phyloP scores from a whole-genome alignment of 2,329 filamentous ascomycete species.

The Colletotrichum orbiculare region DNA sequence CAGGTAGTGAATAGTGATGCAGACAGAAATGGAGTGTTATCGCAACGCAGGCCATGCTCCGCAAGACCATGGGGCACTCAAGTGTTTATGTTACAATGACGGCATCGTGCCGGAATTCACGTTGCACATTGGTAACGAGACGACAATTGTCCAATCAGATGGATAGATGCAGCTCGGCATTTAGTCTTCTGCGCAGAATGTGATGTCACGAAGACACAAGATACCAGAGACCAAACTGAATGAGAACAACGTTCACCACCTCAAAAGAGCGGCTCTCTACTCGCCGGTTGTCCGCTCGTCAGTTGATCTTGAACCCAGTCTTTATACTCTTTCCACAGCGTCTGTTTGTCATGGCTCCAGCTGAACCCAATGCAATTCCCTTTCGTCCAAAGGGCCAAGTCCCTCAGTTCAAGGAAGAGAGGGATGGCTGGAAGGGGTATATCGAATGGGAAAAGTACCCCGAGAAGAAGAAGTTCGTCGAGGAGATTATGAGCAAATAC shows the following conservation, averaged over 20 bases:
- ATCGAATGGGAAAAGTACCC: constrained; percentile 78
- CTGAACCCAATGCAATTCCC: constrained; percentile 17
- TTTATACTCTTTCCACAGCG: too few species aligned
- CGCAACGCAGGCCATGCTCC: neutral
- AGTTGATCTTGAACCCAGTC: neutral
- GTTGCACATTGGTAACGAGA: neutral
- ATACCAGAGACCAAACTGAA: too few species aligned
- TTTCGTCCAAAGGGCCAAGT: constrained; percentile 17
- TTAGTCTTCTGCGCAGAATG: too few species aligned
- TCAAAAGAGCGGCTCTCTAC: too few species aligned
- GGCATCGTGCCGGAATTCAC: neutral
- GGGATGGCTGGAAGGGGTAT: constrained; percentile 54
- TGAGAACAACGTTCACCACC: too few species aligned
- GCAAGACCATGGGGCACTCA: neutral
- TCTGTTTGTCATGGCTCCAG: constrained; percentile 12
- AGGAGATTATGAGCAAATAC: constrained; percentile 55
- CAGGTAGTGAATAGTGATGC: neutral
- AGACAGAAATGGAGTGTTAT: neutral
- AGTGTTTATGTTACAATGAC: neutral
- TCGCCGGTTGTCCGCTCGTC: neutral
- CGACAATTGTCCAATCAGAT: too few species aligned
- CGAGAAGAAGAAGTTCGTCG: constrained; percentile 71
- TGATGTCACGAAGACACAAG: too few species aligned
- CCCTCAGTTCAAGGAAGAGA: constrained; percentile 23
- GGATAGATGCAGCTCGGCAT: too few species aligned